A percentile compares a stretch with the other conserved stretches of the same genome.
Evolutionary conservation across 1,139 yeast genomes (phyloP).

Genomic region (Casaregolazyma lundiana): DNA sequence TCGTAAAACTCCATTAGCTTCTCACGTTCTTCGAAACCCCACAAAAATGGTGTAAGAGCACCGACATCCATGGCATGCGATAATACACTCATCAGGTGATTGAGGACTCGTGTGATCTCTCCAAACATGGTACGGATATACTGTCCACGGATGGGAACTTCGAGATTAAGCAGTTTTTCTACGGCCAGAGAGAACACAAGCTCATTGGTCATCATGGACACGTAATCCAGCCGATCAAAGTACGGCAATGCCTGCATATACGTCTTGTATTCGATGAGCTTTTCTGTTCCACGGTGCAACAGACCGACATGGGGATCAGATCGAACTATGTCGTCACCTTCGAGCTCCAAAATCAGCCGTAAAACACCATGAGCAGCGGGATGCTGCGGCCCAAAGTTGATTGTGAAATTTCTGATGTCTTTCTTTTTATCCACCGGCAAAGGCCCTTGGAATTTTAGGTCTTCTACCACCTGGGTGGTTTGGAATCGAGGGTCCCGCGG

Average conservation of each 20-base stretch:
- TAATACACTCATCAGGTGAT: constrained; percentile 82
- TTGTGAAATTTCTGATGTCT: constrained; percentile 80
- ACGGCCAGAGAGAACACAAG: constrained; percentile 80
- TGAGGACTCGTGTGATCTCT: constrained; percentile 77
- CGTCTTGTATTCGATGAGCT: constrained; percentile 78
- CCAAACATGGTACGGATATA: constrained; percentile 84
- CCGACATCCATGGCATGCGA: constrained; percentile 96
- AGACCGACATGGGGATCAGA: constrained; percentile 88
- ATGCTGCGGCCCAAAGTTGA: constrained; percentile 91
- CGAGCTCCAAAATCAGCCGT: constrained; percentile 77
- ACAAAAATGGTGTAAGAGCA: constrained; percentile 86
- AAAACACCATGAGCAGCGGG: constrained; percentile 95
- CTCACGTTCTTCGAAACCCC: constrained; percentile 95
- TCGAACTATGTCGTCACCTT: constrained; percentile 84
- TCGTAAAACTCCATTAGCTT: constrained; percentile 91
- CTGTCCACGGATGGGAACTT: constrained; percentile 79
- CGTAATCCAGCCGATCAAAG: constrained; percentile 84
- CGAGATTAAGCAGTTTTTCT: constrained; percentile 79
- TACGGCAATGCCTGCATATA: constrained; percentile 85
- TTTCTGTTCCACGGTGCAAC: constrained; percentile 85
- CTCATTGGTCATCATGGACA: constrained; percentile 91
- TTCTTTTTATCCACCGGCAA: constrained; percentile 20
- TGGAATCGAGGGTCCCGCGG: constrained; percentile 33
- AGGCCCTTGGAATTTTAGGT: constrained; percentile 24
- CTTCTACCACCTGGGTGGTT: constrained; percentile 34